Evolutionary conservation across 2,329 filamentous ascomycete genomes (phyloP).

Genomic region (Ceratocystis diversiconidia): DNA sequence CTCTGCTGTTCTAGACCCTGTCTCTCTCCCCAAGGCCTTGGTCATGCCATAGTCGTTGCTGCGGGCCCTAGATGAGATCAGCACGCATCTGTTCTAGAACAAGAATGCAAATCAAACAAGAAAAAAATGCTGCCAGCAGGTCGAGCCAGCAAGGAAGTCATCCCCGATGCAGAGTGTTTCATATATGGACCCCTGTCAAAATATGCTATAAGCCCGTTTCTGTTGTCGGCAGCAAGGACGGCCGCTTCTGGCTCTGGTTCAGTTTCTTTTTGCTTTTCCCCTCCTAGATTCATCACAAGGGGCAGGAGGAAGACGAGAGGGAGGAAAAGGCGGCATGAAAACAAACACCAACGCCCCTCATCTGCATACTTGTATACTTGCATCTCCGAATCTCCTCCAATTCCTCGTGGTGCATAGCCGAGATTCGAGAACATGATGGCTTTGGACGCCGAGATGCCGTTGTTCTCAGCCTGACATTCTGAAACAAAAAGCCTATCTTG

Average conservation of each 20-base stretch:
- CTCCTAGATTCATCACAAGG: not conserved
- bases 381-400: not conserved
- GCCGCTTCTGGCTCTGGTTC: not conserved
- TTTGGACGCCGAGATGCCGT: not conserved
- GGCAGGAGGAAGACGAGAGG: not conserved
- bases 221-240: not conserved
- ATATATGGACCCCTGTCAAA: not conserved
- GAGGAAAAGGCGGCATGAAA: not conserved
- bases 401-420: not conserved
- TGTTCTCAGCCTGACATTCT: not conserved
- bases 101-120: not conserved
- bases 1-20: not conserved
- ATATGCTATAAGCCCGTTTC: not conserved
- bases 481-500: not conserved
- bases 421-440: not conserved
- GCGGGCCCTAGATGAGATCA: not conserved
- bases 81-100: not conserved
- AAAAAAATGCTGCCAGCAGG: not conserved
- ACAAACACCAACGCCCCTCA: not conserved
- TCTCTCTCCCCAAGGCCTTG: not conserved
- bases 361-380: not conserved
- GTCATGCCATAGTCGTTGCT: slow-evolving; percentile 1
- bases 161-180: slow-evolving; percentile 1
- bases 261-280: not conserved
- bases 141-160: not conserved